Evolutionary conservation across 2,329 filamentous ascomycete species (phyloP).

Genomic region (Phialophora verrucosa): DNA sequence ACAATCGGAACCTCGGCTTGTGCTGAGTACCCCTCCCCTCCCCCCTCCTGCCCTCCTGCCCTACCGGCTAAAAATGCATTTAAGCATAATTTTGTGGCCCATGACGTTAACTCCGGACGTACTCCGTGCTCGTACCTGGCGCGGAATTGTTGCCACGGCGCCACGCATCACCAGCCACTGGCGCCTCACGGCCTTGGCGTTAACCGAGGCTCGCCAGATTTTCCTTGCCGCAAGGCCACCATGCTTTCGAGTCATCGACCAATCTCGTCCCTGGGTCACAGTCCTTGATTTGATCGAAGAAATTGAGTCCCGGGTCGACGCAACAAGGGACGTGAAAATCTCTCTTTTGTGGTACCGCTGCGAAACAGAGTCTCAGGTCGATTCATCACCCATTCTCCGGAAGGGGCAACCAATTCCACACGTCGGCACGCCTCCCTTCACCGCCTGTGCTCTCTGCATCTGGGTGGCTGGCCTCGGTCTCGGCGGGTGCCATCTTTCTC

Average conservation of each 20-base stretch:
- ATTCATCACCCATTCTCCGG: conserved; percentile 10
- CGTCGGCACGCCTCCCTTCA: conserved; percentile 1
- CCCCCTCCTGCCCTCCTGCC: background rate
- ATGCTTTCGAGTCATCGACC: background rate
- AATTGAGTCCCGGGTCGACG: background rate
- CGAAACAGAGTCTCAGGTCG: background rate
- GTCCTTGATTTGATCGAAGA: conserved; percentile 3
- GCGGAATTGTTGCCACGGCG: background rate
- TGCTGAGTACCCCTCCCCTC: no score
- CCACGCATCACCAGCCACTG: conserved; percentile 9
- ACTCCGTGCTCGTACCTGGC: background rate
- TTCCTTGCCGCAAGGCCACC: conserved; percentile 8
- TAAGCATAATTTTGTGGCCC: conserved; percentile 3
- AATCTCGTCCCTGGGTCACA: background rate
- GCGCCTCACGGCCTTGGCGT: background rate
- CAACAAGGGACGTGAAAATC: background rate
- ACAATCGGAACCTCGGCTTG: background rate
- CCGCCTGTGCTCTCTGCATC: conserved; percentile 12
- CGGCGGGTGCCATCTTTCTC: background rate
- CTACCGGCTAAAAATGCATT: conserved; percentile 11
- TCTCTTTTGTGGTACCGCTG: background rate
- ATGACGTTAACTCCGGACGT: background rate
- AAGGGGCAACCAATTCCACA: conserved; percentile 5
- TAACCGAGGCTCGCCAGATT: conserved; percentile 18
- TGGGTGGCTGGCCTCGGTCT: conserved; percentile 7